A percentile compares a stretch with the other conserved stretches of the same genome.
phyloP scores from a whole-genome alignment of 208 protist species.

The Trypanosoma melophagium region DNA sequence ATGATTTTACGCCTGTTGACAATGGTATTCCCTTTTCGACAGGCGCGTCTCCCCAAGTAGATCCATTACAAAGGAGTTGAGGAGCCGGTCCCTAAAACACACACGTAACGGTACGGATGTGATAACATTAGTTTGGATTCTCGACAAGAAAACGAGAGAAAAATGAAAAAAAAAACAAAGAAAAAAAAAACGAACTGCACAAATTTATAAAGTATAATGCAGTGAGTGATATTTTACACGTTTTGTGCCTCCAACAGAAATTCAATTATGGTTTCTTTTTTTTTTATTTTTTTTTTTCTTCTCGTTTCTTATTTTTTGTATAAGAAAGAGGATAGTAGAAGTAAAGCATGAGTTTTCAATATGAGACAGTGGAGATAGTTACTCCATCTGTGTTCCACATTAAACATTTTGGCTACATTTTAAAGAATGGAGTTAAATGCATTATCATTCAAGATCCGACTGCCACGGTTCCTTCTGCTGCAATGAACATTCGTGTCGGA shows the following conservation, averaged over 20 bases:
- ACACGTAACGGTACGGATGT: not conserved
- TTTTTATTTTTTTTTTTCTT: not conserved
- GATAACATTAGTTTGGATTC: too few species aligned
- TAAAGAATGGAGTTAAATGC: conserved; percentile 74
- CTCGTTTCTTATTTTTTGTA: not conserved
- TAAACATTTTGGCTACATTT: conserved; percentile 51
- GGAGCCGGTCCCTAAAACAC: not conserved
- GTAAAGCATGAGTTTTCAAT: conserved; percentile 7
- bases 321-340: not conserved
- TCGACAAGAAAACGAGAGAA: too few species aligned
- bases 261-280: conserved; percentile 3
- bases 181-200: not conserved
- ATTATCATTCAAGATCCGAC: conserved; percentile 72
- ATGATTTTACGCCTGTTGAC: conserved; percentile 23
- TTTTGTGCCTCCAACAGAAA: not conserved
- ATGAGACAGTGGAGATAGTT: conserved; percentile 38
- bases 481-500: conserved; percentile 78
- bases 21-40: not conserved
- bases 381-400: conserved; percentile 43
- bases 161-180: too few species aligned
- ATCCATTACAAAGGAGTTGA: conserved; percentile 17
- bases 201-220: not conserved
- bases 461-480: conserved; percentile 54
- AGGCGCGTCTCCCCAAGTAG: not conserved
- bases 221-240: conserved; percentile 7